Conservation (phyloP, 2,329 filamentous ascomycete genomes). For the Aureobasidium zeae region DNA sequence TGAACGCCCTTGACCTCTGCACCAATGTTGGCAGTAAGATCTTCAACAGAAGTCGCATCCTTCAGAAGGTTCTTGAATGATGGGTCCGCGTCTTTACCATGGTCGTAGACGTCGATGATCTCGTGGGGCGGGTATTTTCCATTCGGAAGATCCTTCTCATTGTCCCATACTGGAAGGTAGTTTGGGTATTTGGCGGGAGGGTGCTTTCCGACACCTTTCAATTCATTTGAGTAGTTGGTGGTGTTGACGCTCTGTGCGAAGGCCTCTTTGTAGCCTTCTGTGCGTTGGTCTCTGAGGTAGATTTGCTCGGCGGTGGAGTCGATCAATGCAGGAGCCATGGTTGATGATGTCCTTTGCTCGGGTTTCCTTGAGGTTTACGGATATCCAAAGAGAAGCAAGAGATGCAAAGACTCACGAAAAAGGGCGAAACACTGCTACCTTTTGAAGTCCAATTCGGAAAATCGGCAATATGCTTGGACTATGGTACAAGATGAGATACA, state of each 20-base stretch:
- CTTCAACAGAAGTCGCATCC: constrained; percentile 36
- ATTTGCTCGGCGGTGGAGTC: constrained; percentile 20
- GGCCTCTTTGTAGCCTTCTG: constrained; percentile 33
- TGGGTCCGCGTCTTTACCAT: constrained; percentile 64
- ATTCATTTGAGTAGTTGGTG: constrained; percentile 42
- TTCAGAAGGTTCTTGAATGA: constrained; percentile 59
- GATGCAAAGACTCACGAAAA: not conserved
- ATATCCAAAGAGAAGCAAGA: not conserved
- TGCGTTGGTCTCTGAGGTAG: constrained; percentile 1
- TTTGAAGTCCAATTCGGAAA: not conserved
- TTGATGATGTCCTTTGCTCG: too few species aligned
- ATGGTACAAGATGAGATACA: not conserved
- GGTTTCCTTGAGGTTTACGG: too few species aligned
- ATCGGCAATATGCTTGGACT: not conserved
- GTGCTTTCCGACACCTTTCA: constrained; percentile 45
- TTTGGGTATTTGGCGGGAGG: constrained; percentile 56
- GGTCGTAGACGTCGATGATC: constrained; percentile 64
- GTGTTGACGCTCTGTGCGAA: constrained; percentile 34
- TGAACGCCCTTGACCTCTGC: constrained; percentile 64
- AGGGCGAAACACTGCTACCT: not conserved
- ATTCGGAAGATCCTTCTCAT: constrained; percentile 11
- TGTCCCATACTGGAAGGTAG: constrained; percentile 42
- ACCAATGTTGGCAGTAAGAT: constrained; percentile 66
- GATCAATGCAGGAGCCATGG: constrained; percentile 38
- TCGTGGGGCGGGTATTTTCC: constrained; percentile 53